Percentiles rank a stretch among this genome's conserved stretches.
These are phyloP conservation scores for Fraxinus latifolia DNA, from an alignment of 305 asterid genomes.

Conservation along the genomic window DNA sequence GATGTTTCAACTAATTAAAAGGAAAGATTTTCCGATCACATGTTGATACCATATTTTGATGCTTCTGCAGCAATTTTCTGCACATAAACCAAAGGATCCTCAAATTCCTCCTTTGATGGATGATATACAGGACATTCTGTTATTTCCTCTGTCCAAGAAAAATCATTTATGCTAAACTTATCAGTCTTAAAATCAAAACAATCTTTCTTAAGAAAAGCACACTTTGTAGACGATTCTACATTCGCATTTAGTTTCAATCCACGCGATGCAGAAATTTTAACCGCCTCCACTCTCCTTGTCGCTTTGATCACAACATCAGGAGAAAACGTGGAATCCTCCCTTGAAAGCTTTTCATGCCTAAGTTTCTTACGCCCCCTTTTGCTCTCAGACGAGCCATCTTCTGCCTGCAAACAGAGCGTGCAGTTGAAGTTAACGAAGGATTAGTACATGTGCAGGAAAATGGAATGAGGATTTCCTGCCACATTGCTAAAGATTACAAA, in stretches of 20 bases:
- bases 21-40: not conserved
- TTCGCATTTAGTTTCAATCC: not conserved
- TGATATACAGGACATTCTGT: conserved; percentile 39
- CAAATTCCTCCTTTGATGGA: conserved; percentile 44
- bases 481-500: not conserved
- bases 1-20: not conserved
- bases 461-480: not conserved
- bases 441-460: not conserved
- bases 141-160: conserved; percentile 30
- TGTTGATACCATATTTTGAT: conserved; percentile 40
- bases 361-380: not conserved
- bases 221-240: not conserved
- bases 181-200: not conserved
- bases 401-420: not conserved
- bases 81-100: conserved; percentile 38
- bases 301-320: not conserved
- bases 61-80: conserved; percentile 43
- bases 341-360: not conserved
- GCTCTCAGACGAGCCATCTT: not conserved
- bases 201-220: not conserved
- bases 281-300: not conserved
- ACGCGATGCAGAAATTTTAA: not conserved
- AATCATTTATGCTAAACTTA: not conserved
- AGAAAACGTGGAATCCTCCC: not conserved
- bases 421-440: not conserved